Evolutionary conservation across 805 yeast species (phyloP), one percentile per base, ranked within the genome.

Genomic region (Cyberlindnera petersonii): DNA sequence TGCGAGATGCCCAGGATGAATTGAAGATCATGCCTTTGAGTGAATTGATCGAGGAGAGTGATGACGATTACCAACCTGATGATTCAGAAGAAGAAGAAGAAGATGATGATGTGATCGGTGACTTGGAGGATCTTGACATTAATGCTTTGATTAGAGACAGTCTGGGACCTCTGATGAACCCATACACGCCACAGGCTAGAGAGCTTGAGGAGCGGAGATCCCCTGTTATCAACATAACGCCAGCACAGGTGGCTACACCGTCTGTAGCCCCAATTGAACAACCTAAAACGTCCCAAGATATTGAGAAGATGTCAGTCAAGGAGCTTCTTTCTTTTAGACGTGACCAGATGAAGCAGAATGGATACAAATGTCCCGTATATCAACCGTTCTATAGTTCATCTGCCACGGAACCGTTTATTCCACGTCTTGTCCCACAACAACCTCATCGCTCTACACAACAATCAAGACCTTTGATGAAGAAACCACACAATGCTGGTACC

Each of bases 401-500:
- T 16, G 8, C 7, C 31, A 17, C 13, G 10, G 6, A 18, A 11
- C 21, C 31, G 6, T 4, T 16, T 27, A 6, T 19, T 7, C 20
- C n/a, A n/a, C n/a, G n/a, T n/a, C n/a, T n/a, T n/a, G n/a, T n/a
- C n/a, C n/a, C n/a, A n/a, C n/a, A n/a, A n/a, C n/a, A n/a, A n/a
- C n/a, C n/a, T n/a, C n/a, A n/a, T n/a, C n/a, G n/a, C n/a, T n/a
- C n/a, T n/a, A n/a, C n/a, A n/a, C n/a, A n/a, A n/a, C n/a, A n/a
- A n/a, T n/a, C n/a, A n/a, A n/a, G n/a, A n/a, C n/a, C n/a, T n/a
- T 5, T 10, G 14, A 22, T 10, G 24, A 22, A 18, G 31, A 26
- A 3, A 48, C n/a, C 53, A 10, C 53, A 49, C 19, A 49, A 49
- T 26, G 53, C 53, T 6, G 53, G 53, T 2, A 44, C 44, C 4